Evolutionary conservation across 73 alveolate species (phyloP).

Genomic region (Durusdinium trenchii): DNA sequence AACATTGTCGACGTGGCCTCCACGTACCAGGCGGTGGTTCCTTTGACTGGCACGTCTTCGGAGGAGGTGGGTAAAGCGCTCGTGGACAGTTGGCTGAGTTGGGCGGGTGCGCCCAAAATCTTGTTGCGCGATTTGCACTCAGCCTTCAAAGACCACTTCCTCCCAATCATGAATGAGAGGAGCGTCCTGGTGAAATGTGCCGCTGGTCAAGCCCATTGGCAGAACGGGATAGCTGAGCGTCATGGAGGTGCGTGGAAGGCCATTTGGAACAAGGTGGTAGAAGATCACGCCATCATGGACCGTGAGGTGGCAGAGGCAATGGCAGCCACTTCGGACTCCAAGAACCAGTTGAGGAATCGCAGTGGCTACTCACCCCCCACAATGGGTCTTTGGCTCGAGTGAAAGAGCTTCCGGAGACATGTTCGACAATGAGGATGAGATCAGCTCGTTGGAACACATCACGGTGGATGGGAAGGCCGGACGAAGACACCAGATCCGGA

Average conservation of each 20-base stretch:
- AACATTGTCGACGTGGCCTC: not conserved
- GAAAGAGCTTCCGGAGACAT: too few relatives aligned
- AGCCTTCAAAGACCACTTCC: not conserved
- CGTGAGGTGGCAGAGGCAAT: too few relatives aligned
- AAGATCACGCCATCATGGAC: too few relatives aligned
- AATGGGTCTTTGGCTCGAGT: too few relatives aligned
- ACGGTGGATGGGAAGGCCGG: too few relatives aligned
- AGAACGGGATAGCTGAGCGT: not conserved
- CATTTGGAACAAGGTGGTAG: too few relatives aligned
- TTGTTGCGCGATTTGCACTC: not conserved
- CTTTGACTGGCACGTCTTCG: not conserved
- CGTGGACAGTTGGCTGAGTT: not conserved
- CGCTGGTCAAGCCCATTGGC: not conserved
- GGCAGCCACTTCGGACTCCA: too few relatives aligned
- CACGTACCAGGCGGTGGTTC: not conserved
- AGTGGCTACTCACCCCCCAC: too few relatives aligned
- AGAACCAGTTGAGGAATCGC: too few relatives aligned
- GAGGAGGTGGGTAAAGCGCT: not conserved
- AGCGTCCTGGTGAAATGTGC: not conserved
- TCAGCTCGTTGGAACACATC: too few relatives aligned
- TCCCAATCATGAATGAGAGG: not conserved
- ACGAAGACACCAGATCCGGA: not conserved
- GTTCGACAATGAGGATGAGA: too few relatives aligned
- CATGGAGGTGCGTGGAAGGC: not conserved
- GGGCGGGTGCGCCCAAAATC: not conserved